Evolutionary conservation across 2,329 filamentous ascomycete genomes (phyloP).

Genomic region (Eurotiales sp.): DNA sequence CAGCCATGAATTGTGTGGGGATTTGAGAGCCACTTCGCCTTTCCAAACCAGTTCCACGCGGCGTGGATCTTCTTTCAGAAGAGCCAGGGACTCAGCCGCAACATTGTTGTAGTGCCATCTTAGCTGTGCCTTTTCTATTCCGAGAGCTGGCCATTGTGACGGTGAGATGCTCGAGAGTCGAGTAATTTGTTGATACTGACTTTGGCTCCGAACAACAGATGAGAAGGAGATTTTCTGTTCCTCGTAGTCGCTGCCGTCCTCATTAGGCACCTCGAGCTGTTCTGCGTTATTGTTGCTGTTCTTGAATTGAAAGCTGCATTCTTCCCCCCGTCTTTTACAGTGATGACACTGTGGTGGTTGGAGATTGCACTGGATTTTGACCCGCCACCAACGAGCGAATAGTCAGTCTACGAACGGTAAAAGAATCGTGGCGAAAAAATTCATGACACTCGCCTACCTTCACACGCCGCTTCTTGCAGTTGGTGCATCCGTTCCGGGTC

Average conservation of each 20-base stretch:
- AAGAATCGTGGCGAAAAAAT: not conserved
- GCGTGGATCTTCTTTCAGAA: constrained; percentile 13
- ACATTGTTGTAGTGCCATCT: constrained; percentile 14
- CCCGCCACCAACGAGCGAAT: not conserved
- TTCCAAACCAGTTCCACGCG: constrained; percentile 12
- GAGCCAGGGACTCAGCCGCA: constrained; percentile 5
- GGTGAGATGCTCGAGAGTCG: constrained; percentile 3
- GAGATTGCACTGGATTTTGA: constrained; percentile 9
- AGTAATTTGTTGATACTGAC: not conserved
- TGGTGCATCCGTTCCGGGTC: constrained; percentile 14
- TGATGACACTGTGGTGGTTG: constrained; percentile 15
- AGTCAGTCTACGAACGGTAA: not conserved
- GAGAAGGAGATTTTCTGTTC: not conserved
- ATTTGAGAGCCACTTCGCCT: constrained; percentile 11
- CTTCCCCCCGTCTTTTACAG: constrained; percentile 15
- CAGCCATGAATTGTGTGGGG: constrained; percentile 9
- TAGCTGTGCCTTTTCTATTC: constrained; percentile 7
- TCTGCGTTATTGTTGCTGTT: constrained; percentile 2
- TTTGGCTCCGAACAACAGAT: not conserved
- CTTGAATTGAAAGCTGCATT: constrained; percentile 13
- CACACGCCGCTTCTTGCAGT: constrained; percentile 13
- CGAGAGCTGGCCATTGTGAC: constrained; percentile 10
- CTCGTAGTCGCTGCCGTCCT: not conserved
- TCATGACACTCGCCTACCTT: no score
- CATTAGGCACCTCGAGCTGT: not conserved